These are phyloP conservation scores for Cryptosporidium ryanae DNA, from an alignment of 169 alveolate species.

Conservation along the genomic window DNA sequence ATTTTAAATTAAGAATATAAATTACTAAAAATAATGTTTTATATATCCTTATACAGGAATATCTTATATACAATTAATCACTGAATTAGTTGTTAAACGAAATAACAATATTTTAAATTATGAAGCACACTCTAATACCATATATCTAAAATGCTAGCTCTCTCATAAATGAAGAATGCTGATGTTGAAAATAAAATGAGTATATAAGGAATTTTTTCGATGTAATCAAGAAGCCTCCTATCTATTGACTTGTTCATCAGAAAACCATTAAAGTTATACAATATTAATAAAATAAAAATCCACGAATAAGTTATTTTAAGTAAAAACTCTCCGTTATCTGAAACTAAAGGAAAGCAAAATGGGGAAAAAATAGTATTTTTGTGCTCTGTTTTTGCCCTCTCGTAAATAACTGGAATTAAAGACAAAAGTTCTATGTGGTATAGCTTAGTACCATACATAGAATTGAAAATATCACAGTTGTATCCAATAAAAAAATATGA, in stretches of 20 bases:
- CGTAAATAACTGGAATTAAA: constrained; percentile 25
- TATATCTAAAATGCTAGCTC: constrained; percentile 1
- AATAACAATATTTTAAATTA: no score
- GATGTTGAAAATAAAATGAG: not conserved
- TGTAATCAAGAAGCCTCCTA: not conserved
- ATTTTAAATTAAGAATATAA: no score
- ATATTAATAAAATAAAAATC: constrained; percentile 27
- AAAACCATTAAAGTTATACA: not conserved
- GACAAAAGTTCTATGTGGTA: constrained; percentile 27
- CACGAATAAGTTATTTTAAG: constrained; percentile 6
- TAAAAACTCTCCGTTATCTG: not conserved
- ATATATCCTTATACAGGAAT: no score
- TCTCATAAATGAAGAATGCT: constrained; percentile 31
- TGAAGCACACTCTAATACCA: no score
- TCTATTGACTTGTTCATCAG: not conserved
- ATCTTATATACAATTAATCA: no score
- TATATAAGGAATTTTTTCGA: constrained; percentile 20
- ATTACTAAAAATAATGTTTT: no score
- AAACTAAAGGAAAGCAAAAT: constrained; percentile 15
- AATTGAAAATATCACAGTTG: constrained; percentile 13
- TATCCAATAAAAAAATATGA: constrained; percentile 36
- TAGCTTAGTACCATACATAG: not conserved
- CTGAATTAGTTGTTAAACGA: no score
- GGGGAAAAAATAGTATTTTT: constrained; percentile 9
- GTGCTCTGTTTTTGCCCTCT: not conserved